phyloP scores from a whole-genome alignment of 345 rosid genomes.

The Firmiana major region DNA sequence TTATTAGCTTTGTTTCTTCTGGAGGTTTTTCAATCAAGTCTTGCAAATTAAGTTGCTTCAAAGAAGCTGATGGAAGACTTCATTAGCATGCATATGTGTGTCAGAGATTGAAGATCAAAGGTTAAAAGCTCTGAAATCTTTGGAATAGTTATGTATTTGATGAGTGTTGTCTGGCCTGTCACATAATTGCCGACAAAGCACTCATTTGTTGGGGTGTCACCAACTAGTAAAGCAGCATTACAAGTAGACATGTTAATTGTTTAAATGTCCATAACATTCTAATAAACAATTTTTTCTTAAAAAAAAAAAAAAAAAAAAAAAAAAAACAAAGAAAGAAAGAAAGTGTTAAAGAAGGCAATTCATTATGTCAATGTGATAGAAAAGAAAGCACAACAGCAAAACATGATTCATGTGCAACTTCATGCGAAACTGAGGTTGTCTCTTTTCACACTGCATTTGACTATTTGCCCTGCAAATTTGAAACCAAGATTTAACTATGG shows the following conservation, averaged over 20 bases:
- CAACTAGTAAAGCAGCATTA: background rate
- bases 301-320: too few species aligned
- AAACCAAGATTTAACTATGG: background rate
- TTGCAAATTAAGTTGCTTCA: background rate
- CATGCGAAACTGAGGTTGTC: background rate
- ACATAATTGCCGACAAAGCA: background rate
- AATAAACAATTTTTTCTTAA: too few species aligned
- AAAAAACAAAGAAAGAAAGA: too few species aligned
- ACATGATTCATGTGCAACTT: background rate
- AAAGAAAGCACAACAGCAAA: background rate
- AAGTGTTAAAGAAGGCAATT: too few species aligned
- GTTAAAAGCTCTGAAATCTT: background rate
- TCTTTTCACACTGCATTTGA: background rate
- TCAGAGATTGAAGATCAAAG: background rate
- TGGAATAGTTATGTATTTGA: background rate
- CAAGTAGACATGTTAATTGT: background rate
- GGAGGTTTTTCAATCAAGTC: background rate
- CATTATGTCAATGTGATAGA: background rate
- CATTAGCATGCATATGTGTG: slow-evolving; percentile 17
- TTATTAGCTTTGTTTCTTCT: too few species aligned
- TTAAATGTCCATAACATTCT: background rate
- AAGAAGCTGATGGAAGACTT: background rate
- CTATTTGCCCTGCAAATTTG: background rate
- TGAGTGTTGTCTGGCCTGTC: background rate
- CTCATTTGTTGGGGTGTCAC: background rate